Percentiles rank a stretch among this genome's conserved stretches.
Evolutionary conservation across 2,329 filamentous ascomycete genomes (phyloP).

Genomic region (Remersonia thermophila): DNA sequence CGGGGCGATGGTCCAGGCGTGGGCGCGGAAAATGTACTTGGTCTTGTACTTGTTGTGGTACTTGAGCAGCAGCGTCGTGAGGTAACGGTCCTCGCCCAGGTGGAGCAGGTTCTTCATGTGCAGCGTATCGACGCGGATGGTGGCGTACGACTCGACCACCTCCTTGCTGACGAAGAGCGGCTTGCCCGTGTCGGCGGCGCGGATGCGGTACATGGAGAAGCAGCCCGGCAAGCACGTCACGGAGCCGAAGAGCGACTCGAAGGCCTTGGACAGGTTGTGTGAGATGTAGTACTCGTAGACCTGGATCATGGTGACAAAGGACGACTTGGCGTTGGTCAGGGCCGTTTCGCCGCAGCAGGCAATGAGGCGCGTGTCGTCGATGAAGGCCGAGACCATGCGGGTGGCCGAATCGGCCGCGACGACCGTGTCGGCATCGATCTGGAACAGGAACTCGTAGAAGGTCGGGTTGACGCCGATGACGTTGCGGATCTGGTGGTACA

Average conservation of each 20-base stretch:
- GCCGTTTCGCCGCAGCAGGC: conserved; percentile 91
- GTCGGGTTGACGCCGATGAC: conserved; percentile 98
- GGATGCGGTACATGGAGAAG: conserved; percentile 98
- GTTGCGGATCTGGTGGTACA: conserved; percentile 97
- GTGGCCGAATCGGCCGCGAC: conserved; percentile 82
- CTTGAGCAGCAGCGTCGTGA: conserved; percentile 90
- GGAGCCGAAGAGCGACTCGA: conserved; percentile 91
- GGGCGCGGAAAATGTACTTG: conserved; percentile 84
- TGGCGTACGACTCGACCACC: conserved; percentile 74
- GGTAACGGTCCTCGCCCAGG: conserved; percentile 91
- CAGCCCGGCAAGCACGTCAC: conserved; percentile 97
- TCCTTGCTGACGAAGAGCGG: conserved; percentile 92
- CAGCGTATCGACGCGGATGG: conserved; percentile 91
- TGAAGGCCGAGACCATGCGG: conserved; percentile 81
- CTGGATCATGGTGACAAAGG: conserved; percentile 97
- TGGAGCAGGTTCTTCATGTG: conserved; percentile 99
- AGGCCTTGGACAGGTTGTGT: conserved; percentile 91
- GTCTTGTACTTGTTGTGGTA: conserved; percentile 92
- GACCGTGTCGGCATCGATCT: conserved; percentile 95
- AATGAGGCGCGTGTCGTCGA: conserved; percentile 86
- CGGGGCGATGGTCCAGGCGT: conserved; percentile 94
- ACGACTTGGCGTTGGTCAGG: conserved; percentile 82
- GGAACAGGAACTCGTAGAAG: conserved; percentile 93
- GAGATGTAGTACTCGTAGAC: conserved; percentile 99
- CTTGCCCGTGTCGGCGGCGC: conserved; percentile 86